These are phyloP conservation scores for Zizania latifolia DNA, from an alignment of 176 grass and related monocot species.

Conservation along the genomic window DNA sequence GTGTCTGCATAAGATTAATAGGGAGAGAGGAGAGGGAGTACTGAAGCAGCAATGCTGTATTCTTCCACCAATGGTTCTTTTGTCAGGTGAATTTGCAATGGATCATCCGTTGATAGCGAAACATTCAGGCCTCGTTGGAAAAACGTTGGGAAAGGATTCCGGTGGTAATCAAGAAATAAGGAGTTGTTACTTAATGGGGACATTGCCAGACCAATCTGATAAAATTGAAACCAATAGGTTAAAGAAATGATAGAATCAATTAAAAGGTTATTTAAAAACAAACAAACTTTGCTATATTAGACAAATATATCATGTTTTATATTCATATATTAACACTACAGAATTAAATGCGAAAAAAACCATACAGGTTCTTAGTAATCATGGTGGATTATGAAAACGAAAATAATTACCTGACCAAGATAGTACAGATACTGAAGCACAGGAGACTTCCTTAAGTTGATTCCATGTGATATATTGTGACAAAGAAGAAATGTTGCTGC, in stretches of 20 bases:
- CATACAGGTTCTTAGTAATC: background rate
- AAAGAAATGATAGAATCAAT: background rate
- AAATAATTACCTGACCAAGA: constrained; percentile 70
- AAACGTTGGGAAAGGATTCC: constrained; percentile 88
- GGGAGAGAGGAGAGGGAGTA: constrained; percentile 27
- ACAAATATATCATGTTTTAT: background rate
- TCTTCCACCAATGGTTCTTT: constrained; percentile 99
- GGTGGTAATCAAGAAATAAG: constrained; percentile 95
- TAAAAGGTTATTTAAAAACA: constrained; percentile 7
- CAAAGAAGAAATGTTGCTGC: constrained; percentile 86
- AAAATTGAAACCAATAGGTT: constrained; percentile 32
- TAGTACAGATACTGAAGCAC: constrained; percentile 99
- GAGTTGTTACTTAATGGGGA: constrained; percentile 96
- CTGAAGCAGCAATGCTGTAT: constrained; percentile 99
- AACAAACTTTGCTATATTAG: background rate
- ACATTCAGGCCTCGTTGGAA: constrained; percentile 90
- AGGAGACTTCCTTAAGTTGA: constrained; percentile 93
- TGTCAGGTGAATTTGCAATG: constrained; percentile 98
- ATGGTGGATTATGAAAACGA: background rate
- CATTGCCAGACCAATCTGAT: constrained; percentile 95
- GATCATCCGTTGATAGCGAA: constrained; percentile 94
- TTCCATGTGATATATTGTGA: constrained; percentile 89
- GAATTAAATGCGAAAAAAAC: background rate
- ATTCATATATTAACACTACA: background rate
- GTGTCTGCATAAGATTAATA: background rate